phyloP scores from a whole-genome alignment of 2,329 filamentous ascomycete genomes.

The Colletotrichum sp. region DNA sequence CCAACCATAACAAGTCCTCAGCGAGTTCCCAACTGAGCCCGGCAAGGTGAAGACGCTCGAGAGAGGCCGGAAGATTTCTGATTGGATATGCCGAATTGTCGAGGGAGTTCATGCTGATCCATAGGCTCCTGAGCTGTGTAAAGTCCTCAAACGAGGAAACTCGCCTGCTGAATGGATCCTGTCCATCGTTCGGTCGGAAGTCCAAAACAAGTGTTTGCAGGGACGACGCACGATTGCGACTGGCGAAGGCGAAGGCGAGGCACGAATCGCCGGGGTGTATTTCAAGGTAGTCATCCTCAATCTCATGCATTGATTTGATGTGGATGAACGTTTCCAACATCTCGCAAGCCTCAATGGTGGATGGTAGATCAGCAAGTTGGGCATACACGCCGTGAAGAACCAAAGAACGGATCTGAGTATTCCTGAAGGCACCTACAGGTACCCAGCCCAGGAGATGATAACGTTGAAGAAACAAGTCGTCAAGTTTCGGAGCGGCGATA shows the following conservation, averaged over 20 bases:
- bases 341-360: no score
- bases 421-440: no score
- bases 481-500: background rate
- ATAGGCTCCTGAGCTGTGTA: background rate
- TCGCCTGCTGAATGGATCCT: background rate
- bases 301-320: no score
- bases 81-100: background rate
- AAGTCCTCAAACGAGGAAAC: background rate
- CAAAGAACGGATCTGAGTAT: no score
- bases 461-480: background rate
- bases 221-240: background rate
- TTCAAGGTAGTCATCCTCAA: background rate
- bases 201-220: background rate
- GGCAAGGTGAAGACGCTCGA: background rate
- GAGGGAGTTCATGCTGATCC: background rate
- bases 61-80: background rate
- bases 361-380: fast-evolving
- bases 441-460: no score
- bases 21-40: background rate
- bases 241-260: background rate
- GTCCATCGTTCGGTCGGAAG: background rate
- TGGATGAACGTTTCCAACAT: no score
- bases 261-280: background rate
- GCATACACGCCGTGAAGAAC: no score
- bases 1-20: background rate